phyloP scores from a whole-genome alignment of 78 protist genomes.

The Cyanophora paradoxa region DNA sequence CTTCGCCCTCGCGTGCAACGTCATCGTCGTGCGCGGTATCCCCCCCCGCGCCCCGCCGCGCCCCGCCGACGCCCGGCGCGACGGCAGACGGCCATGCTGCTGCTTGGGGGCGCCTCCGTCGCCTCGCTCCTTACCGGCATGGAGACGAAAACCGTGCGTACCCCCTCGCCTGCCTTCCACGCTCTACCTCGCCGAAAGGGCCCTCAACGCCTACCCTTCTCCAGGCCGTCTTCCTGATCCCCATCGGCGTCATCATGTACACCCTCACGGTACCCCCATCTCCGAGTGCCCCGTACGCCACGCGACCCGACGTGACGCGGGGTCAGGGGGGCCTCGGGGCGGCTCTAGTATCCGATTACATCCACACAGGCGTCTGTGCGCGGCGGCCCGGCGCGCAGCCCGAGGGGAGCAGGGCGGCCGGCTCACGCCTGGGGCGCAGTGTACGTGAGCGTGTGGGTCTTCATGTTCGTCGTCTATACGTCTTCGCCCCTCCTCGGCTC shows the following conservation, averaged over 20 bases:
- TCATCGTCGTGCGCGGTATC: too few relatives aligned
- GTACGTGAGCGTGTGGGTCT: neutral
- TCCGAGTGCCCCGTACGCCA: too few relatives aligned
- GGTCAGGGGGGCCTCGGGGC: slow-evolving; percentile 18
- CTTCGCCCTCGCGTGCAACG: slow-evolving; percentile 1
- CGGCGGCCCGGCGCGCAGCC: too few relatives aligned
- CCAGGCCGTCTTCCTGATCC: slow-evolving; percentile 19
- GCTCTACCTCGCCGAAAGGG: too few relatives aligned
- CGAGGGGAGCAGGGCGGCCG: too few relatives aligned
- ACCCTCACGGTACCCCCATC: slow-evolving; percentile 1
- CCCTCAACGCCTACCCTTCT: neutral
- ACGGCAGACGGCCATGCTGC: slow-evolving; percentile 23
- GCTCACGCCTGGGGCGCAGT: too few relatives aligned
- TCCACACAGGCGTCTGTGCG: too few relatives aligned
- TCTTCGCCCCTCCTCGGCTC: neutral
- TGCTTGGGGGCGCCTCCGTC: slow-evolving; percentile 27
- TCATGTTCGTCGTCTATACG: slow-evolving; percentile 1
- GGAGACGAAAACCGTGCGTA: too few relatives aligned
- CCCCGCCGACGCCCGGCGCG: too few relatives aligned
- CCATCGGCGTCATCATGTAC: neutral
- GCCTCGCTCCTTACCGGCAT: neutral
- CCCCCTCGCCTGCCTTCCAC: too few relatives aligned
- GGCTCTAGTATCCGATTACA: slow-evolving; percentile 1
- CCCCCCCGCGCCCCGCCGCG: too few relatives aligned
- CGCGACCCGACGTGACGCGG: neutral